Percentiles rank a stretch among this genome's conserved stretches.
These are phyloP conservation scores for Nepenthes gracilis DNA, from an alignment of 148 eudicot genomes.

Conservation along the genomic window DNA sequence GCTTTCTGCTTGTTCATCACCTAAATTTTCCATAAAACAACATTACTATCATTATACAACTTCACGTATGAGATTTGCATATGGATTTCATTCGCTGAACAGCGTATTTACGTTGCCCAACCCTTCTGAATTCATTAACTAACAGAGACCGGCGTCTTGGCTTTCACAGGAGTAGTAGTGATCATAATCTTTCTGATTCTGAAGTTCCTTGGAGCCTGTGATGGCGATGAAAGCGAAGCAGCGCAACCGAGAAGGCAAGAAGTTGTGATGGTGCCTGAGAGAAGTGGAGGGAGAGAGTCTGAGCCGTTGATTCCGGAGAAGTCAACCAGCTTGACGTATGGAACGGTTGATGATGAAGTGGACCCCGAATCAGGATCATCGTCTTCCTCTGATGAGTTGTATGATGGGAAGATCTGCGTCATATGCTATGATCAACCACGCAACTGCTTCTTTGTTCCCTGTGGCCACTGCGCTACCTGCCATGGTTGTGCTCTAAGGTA, in stretches of 20 bases:
- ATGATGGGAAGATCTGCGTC: constrained; percentile 38
- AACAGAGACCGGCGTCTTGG: neutral
- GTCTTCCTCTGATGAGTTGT: constrained; percentile 26
- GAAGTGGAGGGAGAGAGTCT: constrained; percentile 12
- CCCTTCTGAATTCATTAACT: no score
- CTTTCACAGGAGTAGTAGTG: constrained; percentile 2
- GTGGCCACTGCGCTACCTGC: constrained; percentile 48
- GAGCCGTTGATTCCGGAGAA: constrained; percentile 19
- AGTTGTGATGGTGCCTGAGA: neutral
- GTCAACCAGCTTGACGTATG: constrained; percentile 12
- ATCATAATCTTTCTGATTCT: constrained; percentile 8
- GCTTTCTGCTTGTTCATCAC: no score
- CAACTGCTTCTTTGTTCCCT: constrained; percentile 42
- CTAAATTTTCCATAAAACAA: no score
- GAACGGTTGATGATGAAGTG: constrained; percentile 20
- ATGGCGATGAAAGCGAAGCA: neutral
- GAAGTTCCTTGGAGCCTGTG: constrained; percentile 14
- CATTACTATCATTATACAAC: no score
- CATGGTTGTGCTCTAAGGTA: constrained; percentile 39
- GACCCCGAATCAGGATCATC: constrained; percentile 15
- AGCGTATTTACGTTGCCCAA: no score
- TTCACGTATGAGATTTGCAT: no score
- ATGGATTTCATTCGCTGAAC: no score
- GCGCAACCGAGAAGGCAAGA: neutral
- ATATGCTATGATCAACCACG: constrained; percentile 34